Evolutionary conservation across 345 rosid species (phyloP).

Genomic region (Zanthoxylum bungeanum): DNA sequence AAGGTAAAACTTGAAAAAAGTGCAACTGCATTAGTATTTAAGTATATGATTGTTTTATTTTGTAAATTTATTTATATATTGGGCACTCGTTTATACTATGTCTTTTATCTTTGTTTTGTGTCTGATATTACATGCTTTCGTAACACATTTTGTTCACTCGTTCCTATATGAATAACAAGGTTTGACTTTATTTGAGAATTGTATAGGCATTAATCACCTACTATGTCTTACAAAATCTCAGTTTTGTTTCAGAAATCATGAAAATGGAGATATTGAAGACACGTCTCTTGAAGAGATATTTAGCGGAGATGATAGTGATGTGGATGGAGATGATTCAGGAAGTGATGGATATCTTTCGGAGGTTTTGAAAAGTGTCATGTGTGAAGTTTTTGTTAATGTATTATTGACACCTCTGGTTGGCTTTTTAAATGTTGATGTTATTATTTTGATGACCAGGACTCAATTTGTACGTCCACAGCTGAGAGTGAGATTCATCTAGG

Average conservation of each 20-base stretch:
- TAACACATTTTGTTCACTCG: too few species aligned
- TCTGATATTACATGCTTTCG: neutral
- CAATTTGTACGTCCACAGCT: slow-evolving; percentile 12
- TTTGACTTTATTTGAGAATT: neutral
- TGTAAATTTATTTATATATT: neutral
- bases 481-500: slow-evolving; percentile 26
- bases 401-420: slow-evolving; percentile 10
- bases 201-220: neutral
- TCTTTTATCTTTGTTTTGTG: neutral
- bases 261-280: slow-evolving; percentile 37
- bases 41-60: neutral
- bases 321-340: slow-evolving; percentile 53
- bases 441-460: slow-evolving; percentile 40
- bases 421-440: slow-evolving; percentile 15
- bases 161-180: neutral
- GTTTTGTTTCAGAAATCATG: slow-evolving; percentile 34
- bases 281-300: slow-evolving; percentile 50
- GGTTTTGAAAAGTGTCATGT: slow-evolving; percentile 40
- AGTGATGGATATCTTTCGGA: slow-evolving; percentile 89
- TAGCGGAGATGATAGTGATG: slow-evolving; percentile 42
- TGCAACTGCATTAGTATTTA: neutral
- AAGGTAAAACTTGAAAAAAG: slow-evolving; percentile 33
- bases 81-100: too few species aligned
- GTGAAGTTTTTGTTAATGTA: slow-evolving; percentile 5
- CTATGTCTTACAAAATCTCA: neutral